Percentiles rank a stretch among this genome's conserved stretches.
phyloP scores from a whole-genome alignment of 2,329 filamentous ascomycete genomes.

The Leptographium wingfieldii region DNA sequence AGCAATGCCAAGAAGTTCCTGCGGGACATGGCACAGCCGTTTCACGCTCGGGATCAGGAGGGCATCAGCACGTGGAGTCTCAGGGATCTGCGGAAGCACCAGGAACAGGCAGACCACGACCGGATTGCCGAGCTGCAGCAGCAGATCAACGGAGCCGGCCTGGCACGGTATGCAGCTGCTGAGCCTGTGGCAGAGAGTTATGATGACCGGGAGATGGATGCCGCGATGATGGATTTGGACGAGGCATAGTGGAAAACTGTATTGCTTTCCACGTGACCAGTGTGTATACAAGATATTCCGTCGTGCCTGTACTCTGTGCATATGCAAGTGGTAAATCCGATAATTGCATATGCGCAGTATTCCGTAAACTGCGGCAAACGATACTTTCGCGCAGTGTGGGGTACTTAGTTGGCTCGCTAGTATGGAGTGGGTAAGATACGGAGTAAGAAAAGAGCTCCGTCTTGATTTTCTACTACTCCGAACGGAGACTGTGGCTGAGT shows the following conservation, averaged over 20 bases:
- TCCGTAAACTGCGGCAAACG: no score
- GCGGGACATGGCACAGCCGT: slow-evolving; percentile 83
- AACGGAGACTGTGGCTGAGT: no score
- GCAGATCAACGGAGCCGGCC: slow-evolving; percentile 1
- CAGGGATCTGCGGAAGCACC: slow-evolving; percentile 21
- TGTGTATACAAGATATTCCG: no score
- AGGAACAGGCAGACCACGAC: slow-evolving; percentile 1
- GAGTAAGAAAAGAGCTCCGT: no score
- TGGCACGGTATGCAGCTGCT: neutral
- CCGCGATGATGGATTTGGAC: slow-evolving; percentile 1
- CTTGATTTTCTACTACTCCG: no score
- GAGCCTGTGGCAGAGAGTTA: neutral
- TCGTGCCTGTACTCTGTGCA: no score
- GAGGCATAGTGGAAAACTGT: neutral
- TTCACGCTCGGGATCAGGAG: slow-evolving; percentile 70
- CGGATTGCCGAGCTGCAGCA: neutral
- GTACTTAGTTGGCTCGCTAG: no score
- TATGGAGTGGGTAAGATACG: no score
- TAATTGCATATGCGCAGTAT: no score
- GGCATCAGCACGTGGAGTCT: slow-evolving; percentile 88
- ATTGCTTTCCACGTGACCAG: no score
- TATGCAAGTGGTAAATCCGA: neutral
- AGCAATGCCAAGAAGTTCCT: slow-evolving; percentile 82
- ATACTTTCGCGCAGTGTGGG: no score
- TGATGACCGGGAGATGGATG: neutral